phyloP scores from a whole-genome alignment of 78 protist species.

The Dictyostelium purpureum region DNA sequence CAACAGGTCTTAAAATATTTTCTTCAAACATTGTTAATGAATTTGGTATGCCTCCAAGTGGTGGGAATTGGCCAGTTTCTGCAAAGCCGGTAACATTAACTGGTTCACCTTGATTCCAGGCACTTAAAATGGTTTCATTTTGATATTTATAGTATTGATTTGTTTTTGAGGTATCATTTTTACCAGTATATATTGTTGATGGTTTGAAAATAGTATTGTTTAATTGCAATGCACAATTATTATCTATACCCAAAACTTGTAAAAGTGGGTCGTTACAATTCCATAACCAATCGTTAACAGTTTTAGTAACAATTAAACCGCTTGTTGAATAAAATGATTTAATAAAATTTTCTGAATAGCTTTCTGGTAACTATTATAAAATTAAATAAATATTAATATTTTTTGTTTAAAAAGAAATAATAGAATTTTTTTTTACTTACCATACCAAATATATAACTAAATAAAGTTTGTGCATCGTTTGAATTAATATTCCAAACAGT shows the following conservation, averaged over 20 bases:
- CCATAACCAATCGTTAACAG: constrained; percentile 49
- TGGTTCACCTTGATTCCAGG: background rate
- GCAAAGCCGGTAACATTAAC: background rate
- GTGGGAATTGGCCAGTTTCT: constrained; percentile 60
- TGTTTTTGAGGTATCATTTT: background rate
- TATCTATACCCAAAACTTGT: background rate
- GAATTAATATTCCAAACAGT: background rate
- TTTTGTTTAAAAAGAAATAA: too few species aligned
- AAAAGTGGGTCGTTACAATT: constrained; percentile 16
- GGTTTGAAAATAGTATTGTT: background rate
- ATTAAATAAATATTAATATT: too few species aligned
- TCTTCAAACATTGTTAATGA: constrained; percentile 33
- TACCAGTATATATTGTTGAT: constrained; percentile 54
- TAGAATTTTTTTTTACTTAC: too few species aligned
- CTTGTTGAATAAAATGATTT: background rate
- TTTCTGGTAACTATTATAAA: background rate
- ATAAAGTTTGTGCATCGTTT: background rate
- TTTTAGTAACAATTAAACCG: constrained; percentile 15
- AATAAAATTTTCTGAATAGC: background rate
- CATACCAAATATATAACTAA: background rate
- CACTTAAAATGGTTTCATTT: background rate
- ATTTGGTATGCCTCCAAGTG: background rate
- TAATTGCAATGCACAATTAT: constrained; percentile 7
- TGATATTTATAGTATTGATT: constrained; percentile 9
- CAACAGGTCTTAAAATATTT: constrained; percentile 16